Evolutionary conservation across 495 filamentous ascomycete genomes (phyloP), one percentile per base, ranked within the genome.

Genomic region (Penicillium tannophilum): DNA sequence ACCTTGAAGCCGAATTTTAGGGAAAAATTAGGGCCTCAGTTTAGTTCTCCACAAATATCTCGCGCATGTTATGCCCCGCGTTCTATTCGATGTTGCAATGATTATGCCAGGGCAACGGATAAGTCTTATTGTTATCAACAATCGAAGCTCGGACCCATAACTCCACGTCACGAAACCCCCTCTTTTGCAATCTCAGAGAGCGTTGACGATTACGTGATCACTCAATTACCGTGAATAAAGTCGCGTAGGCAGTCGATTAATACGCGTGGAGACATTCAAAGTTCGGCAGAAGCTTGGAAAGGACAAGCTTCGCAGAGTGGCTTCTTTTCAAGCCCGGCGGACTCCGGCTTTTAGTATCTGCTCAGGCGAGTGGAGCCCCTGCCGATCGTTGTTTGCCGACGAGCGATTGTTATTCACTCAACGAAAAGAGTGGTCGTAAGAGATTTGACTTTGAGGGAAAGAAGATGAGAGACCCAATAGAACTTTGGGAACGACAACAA

Each of bases 221-320:
- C 39, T 5, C 17, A 16, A 14, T 12, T 41, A 1, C 16, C 39
- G 12, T 41, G 39, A 41, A 17, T 16, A 41, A 16, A 41, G 2
- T 41, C 39, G 39, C 39, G 17, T 41, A 41, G 39, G 3, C 2
- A 41, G 16, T 20, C 46, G 26, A n/a, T 17, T n/a, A 24, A 39
- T 14, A 19, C 14, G 35, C 49, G 52, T 43, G 52, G 52, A 44
- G 39, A 28, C 49, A 28, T 28, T 28, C 28, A 28, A 28, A 28
- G 28, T 28, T 61, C 50, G 54, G 54, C 49, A 47, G 43, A 61
- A 61, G 54, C 59, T 61, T 61, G 31, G 43, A 58, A 9, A 54
- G 42, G 59, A 52, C 42, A 62, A 62, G 59, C 59, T 62, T 62
- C 59, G 19, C 44, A 48, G 59, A 52, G 55, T 30, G 23, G 16